Conservation (phyloP, 108 stramenopile species). For the Schizochytrium sp. region DNA sequence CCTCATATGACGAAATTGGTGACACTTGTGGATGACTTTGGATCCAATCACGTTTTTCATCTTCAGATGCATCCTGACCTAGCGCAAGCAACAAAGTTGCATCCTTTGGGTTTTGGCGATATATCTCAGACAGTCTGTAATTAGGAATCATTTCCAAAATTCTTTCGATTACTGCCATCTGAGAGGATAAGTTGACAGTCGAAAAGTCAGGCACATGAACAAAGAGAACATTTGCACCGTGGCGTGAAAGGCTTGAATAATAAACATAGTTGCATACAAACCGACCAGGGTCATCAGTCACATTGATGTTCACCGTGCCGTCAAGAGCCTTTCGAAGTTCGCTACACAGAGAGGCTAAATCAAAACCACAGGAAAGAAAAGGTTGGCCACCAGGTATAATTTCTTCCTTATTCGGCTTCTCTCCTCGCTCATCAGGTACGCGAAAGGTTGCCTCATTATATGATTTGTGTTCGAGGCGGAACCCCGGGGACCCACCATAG, state of each 20-base stretch:
- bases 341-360: conserved; percentile 36
- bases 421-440: conserved; percentile 13
- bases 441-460: conserved; percentile 40
- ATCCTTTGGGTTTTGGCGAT: background rate
- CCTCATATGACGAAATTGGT: too few relatives aligned
- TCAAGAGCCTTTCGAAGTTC: background rate
- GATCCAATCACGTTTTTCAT: too few relatives aligned
- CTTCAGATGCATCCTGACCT: background rate
- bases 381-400: background rate
- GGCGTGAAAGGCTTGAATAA: background rate
- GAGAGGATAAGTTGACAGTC: background rate
- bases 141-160: background rate
- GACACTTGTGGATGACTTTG: too few relatives aligned
- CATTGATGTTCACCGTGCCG: background rate
- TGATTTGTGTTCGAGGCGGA: conserved; percentile 27
- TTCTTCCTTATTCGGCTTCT: background rate
- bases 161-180: background rate
- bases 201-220: background rate
- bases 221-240: background rate
- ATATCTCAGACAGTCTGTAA: background rate
- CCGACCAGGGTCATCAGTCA: conserved; percentile 51
- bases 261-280: conserved; percentile 55
- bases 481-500: background rate
- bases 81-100: background rate
- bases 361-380: background rate